Evolutionary conservation across 768 basidiomycete genomes (phyloP).

Genomic region (Termitomyces sp.): DNA sequence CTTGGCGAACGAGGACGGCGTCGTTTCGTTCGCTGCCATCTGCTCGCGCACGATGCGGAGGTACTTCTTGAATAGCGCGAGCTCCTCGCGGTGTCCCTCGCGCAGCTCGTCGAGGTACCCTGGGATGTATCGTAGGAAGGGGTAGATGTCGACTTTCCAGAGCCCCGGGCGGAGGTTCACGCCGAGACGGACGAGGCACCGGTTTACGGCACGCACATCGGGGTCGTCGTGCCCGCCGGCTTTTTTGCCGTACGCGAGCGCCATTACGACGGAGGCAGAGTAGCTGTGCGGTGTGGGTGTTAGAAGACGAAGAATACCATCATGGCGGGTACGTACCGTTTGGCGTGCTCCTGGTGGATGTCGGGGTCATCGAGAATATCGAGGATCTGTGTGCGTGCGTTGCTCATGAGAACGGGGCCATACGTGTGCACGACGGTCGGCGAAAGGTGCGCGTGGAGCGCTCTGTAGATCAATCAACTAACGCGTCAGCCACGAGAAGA

Average conservation of each 20-base stretch:
- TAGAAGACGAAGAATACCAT: neutral
- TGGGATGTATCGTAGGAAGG: conserved; percentile 45
- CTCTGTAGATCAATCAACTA: conserved; percentile 26
- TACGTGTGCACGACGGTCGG: conserved; percentile 47
- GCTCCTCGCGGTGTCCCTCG: conserved; percentile 51
- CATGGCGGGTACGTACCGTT: conserved; percentile 16
- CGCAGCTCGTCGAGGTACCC: conserved; percentile 56
- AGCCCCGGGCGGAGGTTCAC: conserved; percentile 37
- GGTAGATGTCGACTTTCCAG: conserved; percentile 44
- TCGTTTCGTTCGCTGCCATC: conserved; percentile 25
- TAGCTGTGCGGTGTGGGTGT: conserved; percentile 32
- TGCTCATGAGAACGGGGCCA: conserved; percentile 41
- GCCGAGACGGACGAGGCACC: conserved; percentile 41
- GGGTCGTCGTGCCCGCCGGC: conserved; percentile 40
- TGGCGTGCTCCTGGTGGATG: conserved; percentile 51
- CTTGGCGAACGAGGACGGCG: conserved; percentile 47
- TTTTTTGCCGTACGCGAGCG: conserved; percentile 42
- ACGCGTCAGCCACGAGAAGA: neutral
- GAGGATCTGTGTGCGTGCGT: conserved; percentile 37
- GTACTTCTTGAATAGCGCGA: conserved; percentile 49
- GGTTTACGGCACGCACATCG: conserved; percentile 40
- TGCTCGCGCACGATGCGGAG: conserved; percentile 39
- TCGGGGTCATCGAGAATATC: conserved; percentile 38
- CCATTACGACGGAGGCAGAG: conserved; percentile 45
- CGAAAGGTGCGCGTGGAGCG: conserved; percentile 55